phyloP scores from a whole-genome alignment of 805 yeast species.

The Metschnikowia kofuensis region DNA sequence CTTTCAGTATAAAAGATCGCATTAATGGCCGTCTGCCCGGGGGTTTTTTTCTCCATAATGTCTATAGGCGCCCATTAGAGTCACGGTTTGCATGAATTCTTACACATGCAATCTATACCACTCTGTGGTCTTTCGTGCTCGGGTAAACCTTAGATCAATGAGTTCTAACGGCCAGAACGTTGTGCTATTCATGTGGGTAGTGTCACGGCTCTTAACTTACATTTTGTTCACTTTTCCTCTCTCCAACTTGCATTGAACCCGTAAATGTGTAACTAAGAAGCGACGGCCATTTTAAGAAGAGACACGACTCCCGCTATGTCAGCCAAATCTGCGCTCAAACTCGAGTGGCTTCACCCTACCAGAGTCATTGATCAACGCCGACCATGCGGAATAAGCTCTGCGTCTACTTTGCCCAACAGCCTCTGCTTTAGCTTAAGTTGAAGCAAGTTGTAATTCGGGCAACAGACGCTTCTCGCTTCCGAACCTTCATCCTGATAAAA shows the following conservation, averaged over 20 bases:
- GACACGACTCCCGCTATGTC: too few relatives aligned
- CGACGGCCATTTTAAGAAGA: too few relatives aligned
- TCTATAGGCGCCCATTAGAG: constrained; percentile 84
- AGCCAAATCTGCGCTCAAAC: too few relatives aligned
- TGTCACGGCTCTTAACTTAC: constrained; percentile 79
- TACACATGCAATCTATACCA: constrained; percentile 47
- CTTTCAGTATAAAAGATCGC: constrained; percentile 11
- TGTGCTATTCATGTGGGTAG: constrained; percentile 45
- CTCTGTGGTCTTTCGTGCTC: constrained; percentile 73
- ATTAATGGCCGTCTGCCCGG: not conserved
- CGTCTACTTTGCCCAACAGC: constrained; percentile 54
- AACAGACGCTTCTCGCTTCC: constrained; percentile 65
- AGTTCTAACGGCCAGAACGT: constrained; percentile 56
- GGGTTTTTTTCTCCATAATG: constrained; percentile 39
- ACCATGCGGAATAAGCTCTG: constrained; percentile 37
- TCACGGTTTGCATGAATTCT: constrained; percentile 54
- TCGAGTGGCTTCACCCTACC: too few relatives aligned
- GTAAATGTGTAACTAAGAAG: too few relatives aligned
- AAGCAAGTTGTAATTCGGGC: constrained; percentile 69
- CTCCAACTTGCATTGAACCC: not conserved
- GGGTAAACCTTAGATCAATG: constrained; percentile 83
- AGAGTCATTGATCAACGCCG: not conserved
- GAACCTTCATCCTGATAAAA: constrained; percentile 62
- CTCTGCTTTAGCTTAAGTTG: constrained; percentile 66
- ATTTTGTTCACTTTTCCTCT: constrained; percentile 16